These are phyloP conservation scores for Atkinsonella texensis DNA, from an alignment of 2,329 filamentous ascomycete genomes.

Conservation along the genomic window DNA sequence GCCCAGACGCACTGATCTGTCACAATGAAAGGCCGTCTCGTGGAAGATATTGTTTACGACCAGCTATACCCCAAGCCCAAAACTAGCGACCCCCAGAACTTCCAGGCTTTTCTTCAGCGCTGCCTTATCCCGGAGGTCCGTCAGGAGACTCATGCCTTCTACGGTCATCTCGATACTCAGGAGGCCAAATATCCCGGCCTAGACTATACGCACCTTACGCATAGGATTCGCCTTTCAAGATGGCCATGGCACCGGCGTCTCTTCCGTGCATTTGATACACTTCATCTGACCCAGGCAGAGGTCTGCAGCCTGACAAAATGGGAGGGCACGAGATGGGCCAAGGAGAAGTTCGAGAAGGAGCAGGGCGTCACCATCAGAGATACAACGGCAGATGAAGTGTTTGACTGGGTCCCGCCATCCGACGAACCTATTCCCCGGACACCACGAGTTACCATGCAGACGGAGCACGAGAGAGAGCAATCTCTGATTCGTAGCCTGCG, in stretches of 20 bases:
- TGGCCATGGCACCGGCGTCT: constrained; percentile 67
- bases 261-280: constrained; percentile 61
- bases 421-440: neutral
- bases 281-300: constrained; percentile 56
- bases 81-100: constrained; percentile 56
- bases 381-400: constrained; percentile 58
- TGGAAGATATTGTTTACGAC: constrained; percentile 64
- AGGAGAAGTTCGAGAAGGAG: constrained; percentile 67
- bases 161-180: constrained; percentile 65
- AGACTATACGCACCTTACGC: constrained; percentile 61
- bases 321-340: constrained; percentile 76
- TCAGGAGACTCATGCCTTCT: constrained; percentile 66
- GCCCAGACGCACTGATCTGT: neutral
- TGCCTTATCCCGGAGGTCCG: constrained; percentile 67
- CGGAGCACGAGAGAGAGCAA: constrained; percentile 8
- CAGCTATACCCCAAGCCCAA: constrained; percentile 59
- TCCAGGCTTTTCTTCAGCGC: constrained; percentile 56
- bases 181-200: constrained; percentile 74
- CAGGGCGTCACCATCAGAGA: constrained; percentile 59
- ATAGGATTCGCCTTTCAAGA: constrained; percentile 65
- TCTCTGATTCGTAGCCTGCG: constrained; percentile 10
- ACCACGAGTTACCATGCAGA: constrained; percentile 3
- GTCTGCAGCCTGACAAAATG: constrained; percentile 64
- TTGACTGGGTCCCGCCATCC: constrained; percentile 35
- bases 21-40: constrained; percentile 58